A percentile compares a stretch with the other conserved stretches of the same genome.
These are phyloP conservation scores for Leucaena leucocephala DNA, from an alignment of 306 rosid species.

Conservation along the genomic window DNA sequence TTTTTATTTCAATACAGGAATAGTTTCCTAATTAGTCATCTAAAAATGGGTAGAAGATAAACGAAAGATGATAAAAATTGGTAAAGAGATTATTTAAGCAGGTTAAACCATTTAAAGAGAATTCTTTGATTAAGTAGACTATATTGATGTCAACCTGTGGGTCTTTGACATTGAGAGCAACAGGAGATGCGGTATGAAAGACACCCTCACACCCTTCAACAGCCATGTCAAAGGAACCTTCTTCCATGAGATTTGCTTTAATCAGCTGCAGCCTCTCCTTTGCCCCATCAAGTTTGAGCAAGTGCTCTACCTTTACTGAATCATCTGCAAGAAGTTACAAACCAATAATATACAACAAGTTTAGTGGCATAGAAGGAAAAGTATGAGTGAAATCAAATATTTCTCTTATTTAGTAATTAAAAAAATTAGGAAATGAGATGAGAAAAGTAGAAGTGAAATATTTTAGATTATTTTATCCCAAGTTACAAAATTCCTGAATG, in stretches of 20 bases:
- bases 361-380: too few relatives aligned
- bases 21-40: background rate
- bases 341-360: background rate
- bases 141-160: constrained; percentile 4
- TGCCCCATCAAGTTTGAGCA: constrained; percentile 9
- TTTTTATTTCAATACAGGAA: background rate
- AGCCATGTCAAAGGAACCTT: constrained; percentile 6
- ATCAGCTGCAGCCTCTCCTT: constrained; percentile 15
- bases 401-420: too few relatives aligned
- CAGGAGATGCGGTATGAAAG: constrained; percentile 20
- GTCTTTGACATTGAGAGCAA: background rate
- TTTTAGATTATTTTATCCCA: too few relatives aligned
- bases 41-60: background rate
- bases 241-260: constrained; percentile 22
- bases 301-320: background rate
- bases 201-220: constrained; percentile 15
- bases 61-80: background rate
- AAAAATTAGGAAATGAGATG: too few relatives aligned
- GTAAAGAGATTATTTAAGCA: background rate
- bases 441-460: too few relatives aligned
- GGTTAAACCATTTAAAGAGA: background rate
- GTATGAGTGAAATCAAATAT: too few relatives aligned
- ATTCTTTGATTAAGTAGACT: background rate
- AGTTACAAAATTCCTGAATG: too few relatives aligned
- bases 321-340: constrained; percentile 5